These are phyloP conservation scores for Trichoderma breve DNA, from an alignment of 2,329 filamentous ascomycete genomes.

Conservation along the genomic window DNA sequence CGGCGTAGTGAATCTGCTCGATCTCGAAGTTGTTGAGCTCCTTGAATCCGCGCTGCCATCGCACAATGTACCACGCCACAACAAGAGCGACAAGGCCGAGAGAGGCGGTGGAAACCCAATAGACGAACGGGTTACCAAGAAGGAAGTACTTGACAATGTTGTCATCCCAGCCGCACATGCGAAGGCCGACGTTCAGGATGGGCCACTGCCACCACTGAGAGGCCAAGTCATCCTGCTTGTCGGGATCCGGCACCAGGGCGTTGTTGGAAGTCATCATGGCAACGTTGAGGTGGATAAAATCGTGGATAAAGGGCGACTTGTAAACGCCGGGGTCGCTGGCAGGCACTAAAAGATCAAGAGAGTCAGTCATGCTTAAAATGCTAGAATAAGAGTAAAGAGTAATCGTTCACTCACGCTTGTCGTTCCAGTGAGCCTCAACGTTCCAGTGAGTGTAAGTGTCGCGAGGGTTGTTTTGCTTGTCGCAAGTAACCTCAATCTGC, in stretches of 20 bases:
- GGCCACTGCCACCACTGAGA: slow-evolving; percentile 99
- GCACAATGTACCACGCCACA: slow-evolving; percentile 79
- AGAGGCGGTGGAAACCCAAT: slow-evolving; percentile 87
- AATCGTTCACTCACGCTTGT: slow-evolving; percentile 67
- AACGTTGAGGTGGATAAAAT: slow-evolving; percentile 97
- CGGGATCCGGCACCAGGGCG: slow-evolving; percentile 91
- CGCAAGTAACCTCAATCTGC: slow-evolving; percentile 96
- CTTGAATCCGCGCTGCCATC: slow-evolving; percentile 92
- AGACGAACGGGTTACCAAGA: slow-evolving; percentile 91
- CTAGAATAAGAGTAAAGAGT: background rate
- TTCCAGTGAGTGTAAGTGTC: slow-evolving; percentile 99
- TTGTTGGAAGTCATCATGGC: slow-evolving; percentile 99
- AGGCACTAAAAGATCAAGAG: slow-evolving; percentile 62
- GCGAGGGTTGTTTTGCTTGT: slow-evolving; percentile 85
- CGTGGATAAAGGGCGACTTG: slow-evolving; percentile 94
- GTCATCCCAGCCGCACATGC: slow-evolving; percentile 99
- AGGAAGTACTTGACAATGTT: slow-evolving; percentile 97
- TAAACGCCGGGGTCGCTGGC: slow-evolving; percentile 86
- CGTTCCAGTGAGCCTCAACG: slow-evolving; percentile 91
- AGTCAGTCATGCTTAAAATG: background rate
- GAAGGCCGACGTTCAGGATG: slow-evolving; percentile 86
- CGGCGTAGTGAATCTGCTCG: slow-evolving; percentile 92
- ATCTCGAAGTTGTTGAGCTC: slow-evolving; percentile 79
- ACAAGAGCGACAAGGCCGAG: slow-evolving; percentile 71
- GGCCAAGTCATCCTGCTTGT: slow-evolving; percentile 97